Conservation (phyloP, 2,329 filamentous ascomycete genomes). For the Canariomyces notabilis region DNA sequence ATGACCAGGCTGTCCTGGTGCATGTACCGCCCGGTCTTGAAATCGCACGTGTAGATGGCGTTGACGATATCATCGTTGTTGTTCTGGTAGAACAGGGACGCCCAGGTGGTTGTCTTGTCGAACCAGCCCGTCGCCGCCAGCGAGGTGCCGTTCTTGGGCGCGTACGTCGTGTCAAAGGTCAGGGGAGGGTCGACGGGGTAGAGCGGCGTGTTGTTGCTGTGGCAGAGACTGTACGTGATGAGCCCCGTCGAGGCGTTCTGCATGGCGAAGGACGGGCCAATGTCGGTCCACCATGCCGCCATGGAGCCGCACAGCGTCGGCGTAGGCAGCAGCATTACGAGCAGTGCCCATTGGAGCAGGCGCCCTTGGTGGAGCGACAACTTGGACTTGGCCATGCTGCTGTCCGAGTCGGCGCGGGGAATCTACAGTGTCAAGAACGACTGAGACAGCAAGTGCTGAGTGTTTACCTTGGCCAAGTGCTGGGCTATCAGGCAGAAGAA, state of each 20-base stretch:
- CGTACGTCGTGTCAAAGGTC: conserved; percentile 7
- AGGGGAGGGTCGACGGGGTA: conserved; percentile 8
- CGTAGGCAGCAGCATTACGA: conserved; percentile 1
- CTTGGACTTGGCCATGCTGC: conserved; percentile 5
- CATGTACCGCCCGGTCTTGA: conserved; percentile 28
- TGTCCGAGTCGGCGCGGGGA: too few relatives aligned
- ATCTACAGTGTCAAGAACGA: background rate
- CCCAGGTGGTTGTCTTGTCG: conserved; percentile 24
- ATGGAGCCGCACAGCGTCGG: conserved; percentile 11
- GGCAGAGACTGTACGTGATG: conserved; percentile 8
- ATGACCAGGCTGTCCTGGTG: conserved; percentile 12
- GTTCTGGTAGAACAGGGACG: conserved; percentile 32
- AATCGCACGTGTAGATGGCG: conserved; percentile 30
- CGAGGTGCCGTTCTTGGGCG: conserved; percentile 31
- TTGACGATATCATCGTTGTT: conserved; percentile 30
- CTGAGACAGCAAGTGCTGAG: background rate
- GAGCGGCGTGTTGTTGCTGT: conserved; percentile 13
- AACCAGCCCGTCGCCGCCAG: conserved; percentile 33
- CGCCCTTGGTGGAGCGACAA: background rate
- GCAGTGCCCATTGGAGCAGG: conserved; percentile 1
- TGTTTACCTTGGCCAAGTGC: background rate
- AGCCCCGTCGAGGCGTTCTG: conserved; percentile 12
- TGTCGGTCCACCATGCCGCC: conserved; percentile 14
- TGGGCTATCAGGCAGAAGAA: background rate
- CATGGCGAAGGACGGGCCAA: conserved; percentile 11